Conservation (phyloP, 1,284 basidiomycete species). For the Ganoderma sinense region DNA sequence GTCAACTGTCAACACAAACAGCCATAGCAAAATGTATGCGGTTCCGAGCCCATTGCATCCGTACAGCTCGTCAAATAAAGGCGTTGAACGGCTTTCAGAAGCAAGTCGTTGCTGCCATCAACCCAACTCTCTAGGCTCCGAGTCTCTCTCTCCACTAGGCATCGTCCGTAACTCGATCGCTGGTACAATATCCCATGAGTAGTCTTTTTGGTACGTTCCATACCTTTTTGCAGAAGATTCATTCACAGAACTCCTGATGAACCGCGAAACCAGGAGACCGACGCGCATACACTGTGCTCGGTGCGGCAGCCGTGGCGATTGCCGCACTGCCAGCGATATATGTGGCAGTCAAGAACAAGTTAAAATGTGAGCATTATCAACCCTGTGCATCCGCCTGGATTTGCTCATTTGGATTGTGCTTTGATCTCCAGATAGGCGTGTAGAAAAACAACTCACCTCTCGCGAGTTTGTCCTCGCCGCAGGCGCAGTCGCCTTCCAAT, state of each 20-base stretch:
- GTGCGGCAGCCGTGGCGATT: constrained; percentile 5
- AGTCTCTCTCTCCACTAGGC: background rate
- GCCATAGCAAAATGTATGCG: background rate
- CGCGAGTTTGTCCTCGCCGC: constrained; percentile 29
- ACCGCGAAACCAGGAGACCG: background rate
- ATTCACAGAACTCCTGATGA: background rate
- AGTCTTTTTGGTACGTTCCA: background rate
- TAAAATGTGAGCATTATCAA: constrained; percentile 3
- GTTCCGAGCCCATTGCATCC: background rate
- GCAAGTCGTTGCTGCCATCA: background rate
- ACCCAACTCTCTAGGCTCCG: background rate
- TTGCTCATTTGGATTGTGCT: background rate
- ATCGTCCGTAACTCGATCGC: background rate
- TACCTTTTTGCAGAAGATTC: background rate
- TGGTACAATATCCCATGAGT: background rate
- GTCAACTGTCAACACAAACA: background rate
- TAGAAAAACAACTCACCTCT: constrained; percentile 21
- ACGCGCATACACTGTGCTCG: background rate
- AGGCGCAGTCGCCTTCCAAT: constrained; percentile 27
- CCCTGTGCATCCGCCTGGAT: background rate
- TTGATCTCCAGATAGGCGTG: constrained; percentile 4
- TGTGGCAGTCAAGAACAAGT: background rate
- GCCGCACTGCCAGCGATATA: constrained; percentile 14
- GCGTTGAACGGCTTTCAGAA: background rate
- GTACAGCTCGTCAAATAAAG: background rate